Conservation (phyloP, 768 basidiomycete species). For the Lactarius trivialis region DNA sequence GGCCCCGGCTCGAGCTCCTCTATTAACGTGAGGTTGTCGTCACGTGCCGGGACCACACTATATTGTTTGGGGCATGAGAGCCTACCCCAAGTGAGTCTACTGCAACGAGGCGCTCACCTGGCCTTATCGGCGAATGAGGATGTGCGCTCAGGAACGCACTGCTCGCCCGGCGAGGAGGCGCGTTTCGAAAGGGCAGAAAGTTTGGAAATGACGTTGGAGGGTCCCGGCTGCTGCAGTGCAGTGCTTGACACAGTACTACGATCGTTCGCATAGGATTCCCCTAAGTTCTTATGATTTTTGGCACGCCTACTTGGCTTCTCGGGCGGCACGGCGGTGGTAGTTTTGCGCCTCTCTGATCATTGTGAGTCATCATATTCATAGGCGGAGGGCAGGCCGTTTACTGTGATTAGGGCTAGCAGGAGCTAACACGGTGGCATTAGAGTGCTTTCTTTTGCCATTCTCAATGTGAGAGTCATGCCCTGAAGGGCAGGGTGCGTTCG, state of each 20-base stretch:
- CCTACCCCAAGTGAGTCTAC: not conserved
- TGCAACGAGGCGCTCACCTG: conserved; percentile 14
- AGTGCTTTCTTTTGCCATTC: conserved; percentile 46
- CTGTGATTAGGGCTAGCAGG: conserved; percentile 66
- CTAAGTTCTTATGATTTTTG: not conserved
- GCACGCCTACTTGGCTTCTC: not conserved
- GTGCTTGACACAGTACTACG: conserved; percentile 12
- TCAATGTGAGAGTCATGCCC: conserved; percentile 20
- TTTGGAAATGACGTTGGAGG: conserved; percentile 49
- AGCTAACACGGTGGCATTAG: conserved; percentile 36
- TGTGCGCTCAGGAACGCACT: not conserved
- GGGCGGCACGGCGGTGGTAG: conserved; percentile 14
- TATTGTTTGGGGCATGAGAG: conserved; percentile 1
- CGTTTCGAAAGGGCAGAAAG: conserved; percentile 36
- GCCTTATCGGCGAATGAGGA: conserved; percentile 25
- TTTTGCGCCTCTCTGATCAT: conserved; percentile 40
- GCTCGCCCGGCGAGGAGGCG: conserved; percentile 7
- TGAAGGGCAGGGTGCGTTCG: conserved; percentile 28
- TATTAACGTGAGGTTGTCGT: conserved; percentile 62
- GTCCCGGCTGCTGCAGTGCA: conserved; percentile 31
- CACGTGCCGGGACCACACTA: conserved; percentile 32
- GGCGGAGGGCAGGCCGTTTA: conserved; percentile 30
- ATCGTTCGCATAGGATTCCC: not conserved
- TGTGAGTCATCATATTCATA: conserved; percentile 1
- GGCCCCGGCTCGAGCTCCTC: conserved; percentile 79